These are phyloP conservation scores for Talaromyces stipitatus DNA, from an alignment of 495 filamentous ascomycete genomes.

Conservation along the genomic window DNA sequence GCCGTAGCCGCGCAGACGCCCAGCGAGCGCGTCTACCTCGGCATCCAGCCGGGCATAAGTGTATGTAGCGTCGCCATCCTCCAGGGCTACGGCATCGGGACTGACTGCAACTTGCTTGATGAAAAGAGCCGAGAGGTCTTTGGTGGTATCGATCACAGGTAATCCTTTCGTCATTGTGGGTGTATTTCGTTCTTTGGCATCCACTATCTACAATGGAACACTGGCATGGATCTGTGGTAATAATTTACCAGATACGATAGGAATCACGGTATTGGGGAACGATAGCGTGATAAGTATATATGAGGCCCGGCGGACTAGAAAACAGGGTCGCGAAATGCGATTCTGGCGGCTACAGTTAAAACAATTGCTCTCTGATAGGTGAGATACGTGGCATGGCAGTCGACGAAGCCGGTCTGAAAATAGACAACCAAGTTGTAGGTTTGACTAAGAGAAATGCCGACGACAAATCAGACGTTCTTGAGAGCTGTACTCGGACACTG, in stretches of 20 bases:
- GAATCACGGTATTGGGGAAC: no score
- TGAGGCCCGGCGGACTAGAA: neutral
- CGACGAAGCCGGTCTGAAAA: neutral
- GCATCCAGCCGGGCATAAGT: constrained; percentile 55
- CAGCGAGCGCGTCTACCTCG: constrained; percentile 46
- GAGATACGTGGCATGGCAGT: neutral
- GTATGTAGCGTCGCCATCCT: constrained; percentile 45
- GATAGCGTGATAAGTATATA: neutral
- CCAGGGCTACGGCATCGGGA: constrained; percentile 52
- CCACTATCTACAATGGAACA: neutral
- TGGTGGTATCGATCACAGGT: constrained; percentile 51
- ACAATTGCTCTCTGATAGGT: neutral
- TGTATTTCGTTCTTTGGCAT: neutral
- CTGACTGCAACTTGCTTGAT: constrained; percentile 47
- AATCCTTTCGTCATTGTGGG: constrained; percentile 11
- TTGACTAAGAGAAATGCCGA: neutral
- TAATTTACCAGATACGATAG: no score
- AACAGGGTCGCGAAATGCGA: neutral
- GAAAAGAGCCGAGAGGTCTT: constrained; percentile 57
- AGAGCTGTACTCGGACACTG: no score
- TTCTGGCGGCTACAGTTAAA: neutral
- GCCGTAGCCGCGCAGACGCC: constrained; percentile 47
- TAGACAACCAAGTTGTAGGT: neutral
- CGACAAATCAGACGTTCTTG: neutral
- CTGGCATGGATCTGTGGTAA: neutral